phyloP scores from a whole-genome alignment of 805 yeast genomes.

The Myxozyma neglecta region DNA sequence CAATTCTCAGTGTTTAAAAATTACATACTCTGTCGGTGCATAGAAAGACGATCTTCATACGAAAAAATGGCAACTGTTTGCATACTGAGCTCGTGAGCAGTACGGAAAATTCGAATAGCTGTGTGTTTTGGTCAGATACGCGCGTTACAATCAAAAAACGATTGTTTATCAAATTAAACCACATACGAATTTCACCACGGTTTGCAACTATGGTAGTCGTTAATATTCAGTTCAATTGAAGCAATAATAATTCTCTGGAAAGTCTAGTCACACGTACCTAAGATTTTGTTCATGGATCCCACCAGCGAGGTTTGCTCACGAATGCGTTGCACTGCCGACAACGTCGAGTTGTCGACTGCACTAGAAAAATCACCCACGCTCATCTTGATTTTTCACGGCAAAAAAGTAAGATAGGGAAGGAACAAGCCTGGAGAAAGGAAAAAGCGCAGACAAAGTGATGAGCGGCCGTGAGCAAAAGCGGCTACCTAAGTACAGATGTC shows the following conservation, averaged over 20 bases:
- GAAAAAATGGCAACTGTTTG: slow-evolving; percentile 96
- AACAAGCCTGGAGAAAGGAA: not conserved
- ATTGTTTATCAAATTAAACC: not conserved
- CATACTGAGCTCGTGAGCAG: slow-evolving; percentile 97
- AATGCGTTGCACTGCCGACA: slow-evolving; percentile 32
- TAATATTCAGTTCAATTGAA: not conserved
- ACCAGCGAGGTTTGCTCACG: slow-evolving; percentile 43
- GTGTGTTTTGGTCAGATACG: slow-evolving; percentile 58
- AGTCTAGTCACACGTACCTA: slow-evolving; percentile 34
- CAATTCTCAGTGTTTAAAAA: not conserved
- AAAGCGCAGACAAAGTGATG: not conserved
- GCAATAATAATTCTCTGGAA: not conserved
- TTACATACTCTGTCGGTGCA: slow-evolving; percentile 73
- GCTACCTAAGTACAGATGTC: slow-evolving; percentile 7
- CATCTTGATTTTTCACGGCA: slow-evolving; percentile 9
- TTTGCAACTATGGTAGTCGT: slow-evolving; percentile 39
- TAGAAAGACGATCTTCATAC: slow-evolving; percentile 89
- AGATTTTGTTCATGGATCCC: slow-evolving; percentile 53
- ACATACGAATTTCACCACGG: slow-evolving; percentile 46
- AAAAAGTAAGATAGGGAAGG: not conserved
- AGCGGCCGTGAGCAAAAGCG: slow-evolving; percentile 9
- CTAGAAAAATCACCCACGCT: slow-evolving; percentile 9
- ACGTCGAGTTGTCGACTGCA: slow-evolving; percentile 21
- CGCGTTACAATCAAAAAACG: not conserved
- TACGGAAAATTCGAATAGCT: slow-evolving; percentile 69